Evolutionary conservation across 1,139 yeast genomes (phyloP), one percentile per base, ranked within the genome.

Genomic region (Yueomyces sp.): DNA sequence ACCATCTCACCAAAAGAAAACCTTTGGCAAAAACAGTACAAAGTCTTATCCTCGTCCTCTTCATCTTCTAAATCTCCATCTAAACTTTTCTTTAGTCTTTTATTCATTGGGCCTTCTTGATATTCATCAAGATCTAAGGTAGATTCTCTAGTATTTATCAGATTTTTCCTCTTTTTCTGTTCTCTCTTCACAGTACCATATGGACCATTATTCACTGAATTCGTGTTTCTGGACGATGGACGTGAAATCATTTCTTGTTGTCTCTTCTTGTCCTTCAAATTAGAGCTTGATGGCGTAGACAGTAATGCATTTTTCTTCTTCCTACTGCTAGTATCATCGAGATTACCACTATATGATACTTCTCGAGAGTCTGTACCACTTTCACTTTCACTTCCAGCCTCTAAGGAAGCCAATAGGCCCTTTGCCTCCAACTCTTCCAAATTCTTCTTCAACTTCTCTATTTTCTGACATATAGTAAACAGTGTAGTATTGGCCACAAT

Each of bases 401-500:
- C 70, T 27, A 74, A 63, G 1, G 76, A 75, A 1, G 93, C 89
- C 41, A 87, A 63, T 36, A 82, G 66, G 25, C 95, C 96, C 45
- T 85, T 96, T 41, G 76, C 70, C 53, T 84, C 94, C 38, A 91
- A 66, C 53, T 76, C 75, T 44, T 78, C 76, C 44, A 89, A 78
- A 53, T 85, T 95, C 27, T 76, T 73, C 54, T 86, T 91, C 40
- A 91, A 71, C 53, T 74, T 74, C 43, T 71, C 70, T 46, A 86
- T 66, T 57, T 91, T 95, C 57, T 83, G 81, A 1, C 91, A 69
- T 12, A 87, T 75, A 31, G 81, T 60, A 56, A 81, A 85, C 40
- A 86, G 67, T 2, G 94, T 91, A 1, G 95, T 86, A 55, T 86
- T 84, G 3, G 96, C 84, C 41, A 89, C 63, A 26, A 80, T 65